phyloP scores from a whole-genome alignment of 1,284 basidiomycete species.

The Pseudozyma sp. region DNA sequence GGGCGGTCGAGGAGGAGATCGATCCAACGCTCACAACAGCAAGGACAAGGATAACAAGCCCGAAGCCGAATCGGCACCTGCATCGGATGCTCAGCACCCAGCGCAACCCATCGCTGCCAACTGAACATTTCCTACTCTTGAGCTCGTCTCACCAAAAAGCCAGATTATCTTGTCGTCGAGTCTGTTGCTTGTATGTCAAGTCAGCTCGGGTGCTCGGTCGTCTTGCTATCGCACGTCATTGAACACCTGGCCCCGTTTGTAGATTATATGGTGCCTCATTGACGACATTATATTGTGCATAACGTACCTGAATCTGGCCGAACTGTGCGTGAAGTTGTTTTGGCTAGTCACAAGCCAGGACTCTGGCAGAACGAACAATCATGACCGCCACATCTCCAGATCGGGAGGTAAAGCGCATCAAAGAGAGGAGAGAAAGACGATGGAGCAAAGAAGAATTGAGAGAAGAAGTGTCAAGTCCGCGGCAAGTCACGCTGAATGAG shows the following conservation, averaged over 20 bases:
- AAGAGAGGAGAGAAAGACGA: too few species aligned
- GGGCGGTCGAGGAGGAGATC: slow-evolving; percentile 43
- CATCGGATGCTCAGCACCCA: slow-evolving; percentile 35
- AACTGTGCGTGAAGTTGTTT: too few species aligned
- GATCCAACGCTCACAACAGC: slow-evolving; percentile 27
- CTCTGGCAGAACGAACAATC: too few species aligned
- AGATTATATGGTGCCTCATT: slow-evolving; percentile 33
- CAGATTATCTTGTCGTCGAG: slow-evolving; percentile 4
- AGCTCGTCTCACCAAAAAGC: slow-evolving; percentile 9
- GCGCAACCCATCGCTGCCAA: slow-evolving; percentile 43
- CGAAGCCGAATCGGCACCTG: slow-evolving; percentile 27
- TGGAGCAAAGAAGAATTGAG: too few species aligned
- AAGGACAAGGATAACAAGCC: slow-evolving; percentile 13
- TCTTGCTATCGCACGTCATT: slow-evolving; percentile 15
- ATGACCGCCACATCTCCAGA: too few species aligned
- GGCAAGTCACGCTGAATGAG: too few species aligned
- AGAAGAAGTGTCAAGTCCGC: too few species aligned
- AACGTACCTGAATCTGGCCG: neutral
- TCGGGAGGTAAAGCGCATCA: too few species aligned
- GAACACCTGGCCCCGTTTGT: slow-evolving; percentile 29
- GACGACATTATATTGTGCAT: slow-evolving; percentile 19
- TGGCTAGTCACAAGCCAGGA: too few species aligned
- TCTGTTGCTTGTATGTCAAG: neutral
- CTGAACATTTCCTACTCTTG: slow-evolving; percentile 3
- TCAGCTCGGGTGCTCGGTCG: neutral